Percentiles rank a stretch among this genome's conserved stretches.
These are phyloP conservation scores for Phylloporus arenicola DNA, from an alignment of 768 basidiomycete species.

Conservation along the genomic window DNA sequence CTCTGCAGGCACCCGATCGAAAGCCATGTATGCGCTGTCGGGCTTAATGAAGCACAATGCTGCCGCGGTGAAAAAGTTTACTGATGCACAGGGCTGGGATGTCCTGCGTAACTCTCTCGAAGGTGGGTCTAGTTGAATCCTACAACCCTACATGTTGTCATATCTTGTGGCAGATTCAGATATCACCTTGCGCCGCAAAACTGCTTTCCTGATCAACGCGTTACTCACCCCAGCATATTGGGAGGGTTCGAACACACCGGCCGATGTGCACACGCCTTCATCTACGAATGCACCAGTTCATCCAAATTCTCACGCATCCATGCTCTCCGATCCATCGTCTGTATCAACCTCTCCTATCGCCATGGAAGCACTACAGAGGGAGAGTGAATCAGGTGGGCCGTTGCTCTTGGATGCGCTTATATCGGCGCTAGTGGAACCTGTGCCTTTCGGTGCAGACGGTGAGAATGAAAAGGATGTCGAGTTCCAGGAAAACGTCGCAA, in stretches of 20 bases:
- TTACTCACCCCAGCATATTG: conserved; percentile 52
- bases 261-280: conserved; percentile 18
- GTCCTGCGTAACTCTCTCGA: conserved; percentile 53
- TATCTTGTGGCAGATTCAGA: conserved; percentile 55
- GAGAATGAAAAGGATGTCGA: conserved; percentile 57
- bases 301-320: conserved; percentile 67
- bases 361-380: conserved; percentile 41
- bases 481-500: conserved; percentile 59
- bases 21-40: conserved; percentile 78
- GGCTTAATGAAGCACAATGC: conserved; percentile 75
- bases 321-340: conserved; percentile 47
- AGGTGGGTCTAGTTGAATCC: conserved; percentile 36
- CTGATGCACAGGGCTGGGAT: conserved; percentile 56
- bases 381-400: conserved; percentile 26
- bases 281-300: conserved; percentile 41
- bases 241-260: conserved; percentile 1
- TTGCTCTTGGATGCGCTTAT: conserved; percentile 48
- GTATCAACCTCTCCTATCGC: conserved; percentile 49
- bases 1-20: conserved; percentile 58
- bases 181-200: conserved; percentile 71
- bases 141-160: conserved; percentile 3
- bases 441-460: conserved; percentile 65
- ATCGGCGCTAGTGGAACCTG: conserved; percentile 46
- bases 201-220: conserved; percentile 67
- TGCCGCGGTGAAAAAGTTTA: conserved; percentile 54